Evolutionary conservation across 768 basidiomycete species (phyloP), one percentile per base, ranked within the genome.

Genomic region (Tricholoma sp.): DNA sequence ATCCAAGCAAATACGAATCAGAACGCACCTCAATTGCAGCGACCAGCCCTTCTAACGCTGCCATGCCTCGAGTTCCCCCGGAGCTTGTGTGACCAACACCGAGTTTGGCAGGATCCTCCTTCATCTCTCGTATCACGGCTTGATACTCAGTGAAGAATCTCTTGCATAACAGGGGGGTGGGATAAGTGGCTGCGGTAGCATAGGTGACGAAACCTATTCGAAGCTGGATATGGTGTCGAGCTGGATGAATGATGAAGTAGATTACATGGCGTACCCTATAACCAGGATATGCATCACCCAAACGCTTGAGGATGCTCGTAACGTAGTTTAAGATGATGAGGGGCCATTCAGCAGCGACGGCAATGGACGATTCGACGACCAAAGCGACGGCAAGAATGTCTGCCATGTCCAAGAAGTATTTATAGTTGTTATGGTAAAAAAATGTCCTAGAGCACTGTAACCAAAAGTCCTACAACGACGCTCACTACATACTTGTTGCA

Each of bases 21-120:
- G 19, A 43, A 63, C 72, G 54, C 54, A 88, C 88, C 77, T 90
- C 88, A 21, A 89, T 69, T 31, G 83, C 84, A 16, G 87, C 84
- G 12, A 86, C 83, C 11, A 88, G 67, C 7, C 84, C 89, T 57
- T 91, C 89, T 6, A 91, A 70, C 4, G 84, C 83, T 24, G 86
- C 84, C 79, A 88, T 78, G 0, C 87, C 87, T 56, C 64, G 68
- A 27, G 67, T 67, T 1, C 76, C 77, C 5, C 79, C 79, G 7
- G 76, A 76, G 46, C 74, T 76, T 1, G 82, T 82, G 57, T 75
- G 71, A 3, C 87, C 87, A 16, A 89, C 74, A 2, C 85, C 86
- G 5, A 86, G 69, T 31, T 75, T 77, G 10, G 65, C 60, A 4
- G 68, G 66, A 3, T 79, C 75, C 0, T 83, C 77, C 12, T 72